Conservation (phyloP, 495 filamentous ascomycete genomes). For the Penicillium verhagenii region DNA sequence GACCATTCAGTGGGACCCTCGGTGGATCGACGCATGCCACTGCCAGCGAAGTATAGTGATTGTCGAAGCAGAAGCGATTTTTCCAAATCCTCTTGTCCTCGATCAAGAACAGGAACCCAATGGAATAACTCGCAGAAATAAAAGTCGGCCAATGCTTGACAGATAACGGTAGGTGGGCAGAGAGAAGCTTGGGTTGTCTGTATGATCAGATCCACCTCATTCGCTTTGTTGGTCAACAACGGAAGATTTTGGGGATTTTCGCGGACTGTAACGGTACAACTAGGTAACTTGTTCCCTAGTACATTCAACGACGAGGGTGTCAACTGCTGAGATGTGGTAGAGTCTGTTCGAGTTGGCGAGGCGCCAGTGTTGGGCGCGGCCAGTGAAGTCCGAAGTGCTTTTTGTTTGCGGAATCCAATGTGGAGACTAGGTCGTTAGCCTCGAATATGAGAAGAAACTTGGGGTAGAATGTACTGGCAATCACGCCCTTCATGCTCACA, state of each 20-base stretch:
- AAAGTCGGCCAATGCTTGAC: not conserved
- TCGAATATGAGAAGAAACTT: not conserved
- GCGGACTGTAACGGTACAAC: not conserved
- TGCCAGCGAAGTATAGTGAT: constrained; percentile 17
- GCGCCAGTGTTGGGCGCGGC: not conserved
- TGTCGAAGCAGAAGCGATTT: constrained; percentile 15
- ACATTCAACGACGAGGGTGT: not conserved
- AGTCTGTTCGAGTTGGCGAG: not conserved
- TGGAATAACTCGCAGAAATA: not conserved
- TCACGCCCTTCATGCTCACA: constrained; percentile 4
- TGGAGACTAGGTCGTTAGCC: not conserved
- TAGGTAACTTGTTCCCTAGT: not conserved
- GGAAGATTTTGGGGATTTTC: not conserved
- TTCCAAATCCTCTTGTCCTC: not conserved
- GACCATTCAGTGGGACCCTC: constrained; percentile 6
- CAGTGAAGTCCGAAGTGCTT: constrained; percentile 2
- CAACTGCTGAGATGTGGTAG: not conserved
- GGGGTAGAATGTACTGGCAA: not conserved
- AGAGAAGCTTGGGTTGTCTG: not conserved
- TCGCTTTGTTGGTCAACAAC: not conserved
- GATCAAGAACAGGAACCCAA: constrained; percentile 12
- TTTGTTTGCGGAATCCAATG: constrained; percentile 10
- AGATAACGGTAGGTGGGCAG: not conserved
- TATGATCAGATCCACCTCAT: not conserved
- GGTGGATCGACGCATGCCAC: constrained; percentile 11